Percentiles rank a stretch among this genome's conserved stretches.
Conservation (phyloP, 1,284 basidiomycete species). For the Trichosporon ovoides region DNA sequence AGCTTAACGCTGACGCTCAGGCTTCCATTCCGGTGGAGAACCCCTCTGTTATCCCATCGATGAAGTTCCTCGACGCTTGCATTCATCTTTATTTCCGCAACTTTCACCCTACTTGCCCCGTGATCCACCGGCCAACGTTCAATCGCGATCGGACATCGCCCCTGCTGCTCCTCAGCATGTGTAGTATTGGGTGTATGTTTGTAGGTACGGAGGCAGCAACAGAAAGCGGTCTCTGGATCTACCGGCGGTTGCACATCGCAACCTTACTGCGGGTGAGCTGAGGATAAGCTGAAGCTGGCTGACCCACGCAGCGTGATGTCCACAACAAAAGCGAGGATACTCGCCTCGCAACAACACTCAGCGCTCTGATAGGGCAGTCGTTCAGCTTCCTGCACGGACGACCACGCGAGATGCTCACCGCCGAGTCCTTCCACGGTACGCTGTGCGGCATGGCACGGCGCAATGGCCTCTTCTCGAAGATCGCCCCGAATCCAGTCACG, state of each 20-base stretch:
- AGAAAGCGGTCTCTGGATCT: slow-evolving; percentile 15
- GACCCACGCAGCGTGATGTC: slow-evolving; percentile 10
- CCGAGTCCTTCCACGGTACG: slow-evolving; percentile 12
- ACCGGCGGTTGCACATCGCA: slow-evolving; percentile 10
- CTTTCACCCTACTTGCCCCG: slow-evolving; percentile 39
- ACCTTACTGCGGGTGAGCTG: no score
- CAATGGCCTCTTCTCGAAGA: slow-evolving; percentile 6
- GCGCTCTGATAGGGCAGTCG: slow-evolving; percentile 13
- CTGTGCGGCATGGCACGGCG: slow-evolving; percentile 11
- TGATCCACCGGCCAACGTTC: slow-evolving; percentile 37
- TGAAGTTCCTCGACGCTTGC: slow-evolving; percentile 19
- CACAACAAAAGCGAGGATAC: slow-evolving; percentile 8
- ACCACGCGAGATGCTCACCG: slow-evolving; percentile 14
- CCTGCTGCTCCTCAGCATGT: slow-evolving; percentile 30
- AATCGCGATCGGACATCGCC: slow-evolving; percentile 27
- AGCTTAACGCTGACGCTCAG: not conserved
- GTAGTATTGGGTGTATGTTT: slow-evolving; percentile 19
- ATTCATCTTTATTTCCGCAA: slow-evolving; percentile 38
- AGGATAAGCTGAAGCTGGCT: no score
- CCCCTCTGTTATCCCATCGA: slow-evolving; percentile 10
- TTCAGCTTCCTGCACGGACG: slow-evolving; percentile 14
- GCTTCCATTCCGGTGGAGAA: not conserved
- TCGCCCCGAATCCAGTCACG: slow-evolving; percentile 9
- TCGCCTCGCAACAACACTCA: slow-evolving; percentile 7
- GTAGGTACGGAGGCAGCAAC: slow-evolving; percentile 15